These are phyloP conservation scores for Aspergillus tamarii DNA, from an alignment of 2,329 filamentous ascomycete species.

Conservation along the genomic window DNA sequence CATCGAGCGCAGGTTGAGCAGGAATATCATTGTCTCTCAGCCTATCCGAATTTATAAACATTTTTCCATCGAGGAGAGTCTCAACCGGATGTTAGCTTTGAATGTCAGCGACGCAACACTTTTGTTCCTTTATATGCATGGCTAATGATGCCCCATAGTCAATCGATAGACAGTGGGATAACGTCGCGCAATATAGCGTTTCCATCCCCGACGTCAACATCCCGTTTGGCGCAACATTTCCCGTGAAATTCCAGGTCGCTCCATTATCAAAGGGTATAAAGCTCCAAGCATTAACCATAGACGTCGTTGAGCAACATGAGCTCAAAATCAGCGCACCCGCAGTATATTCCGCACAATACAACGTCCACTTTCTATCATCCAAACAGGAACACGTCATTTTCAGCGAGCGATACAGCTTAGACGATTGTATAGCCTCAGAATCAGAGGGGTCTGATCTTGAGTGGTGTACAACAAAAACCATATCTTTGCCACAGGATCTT, in stretches of 20 bases:
- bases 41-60: conserved; percentile 20
- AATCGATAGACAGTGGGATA: conserved; percentile 11
- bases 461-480: background rate
- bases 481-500: background rate
- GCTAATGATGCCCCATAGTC: conserved; percentile 8
- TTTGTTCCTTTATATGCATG: background rate
- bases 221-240: conserved; percentile 24
- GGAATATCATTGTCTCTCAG: conserved; percentile 20
- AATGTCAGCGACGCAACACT: conserved; percentile 7
- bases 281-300: conserved; percentile 13
- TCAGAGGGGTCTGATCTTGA: background rate
- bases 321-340: conserved; percentile 22
- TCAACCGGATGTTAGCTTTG: conserved; percentile 4
- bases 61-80: conserved; percentile 1
- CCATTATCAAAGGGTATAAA: conserved; percentile 18
- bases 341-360: conserved; percentile 18
- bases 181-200: conserved; percentile 22
- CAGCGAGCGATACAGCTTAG: background rate
- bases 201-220: conserved; percentile 23
- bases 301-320: conserved; percentile 22
- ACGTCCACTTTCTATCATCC: conserved; percentile 17
- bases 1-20: conserved; percentile 19
- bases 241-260: conserved; percentile 22
- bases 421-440: background rate
- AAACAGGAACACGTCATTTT: conserved; percentile 14